Evolutionary conservation across 164 flowering plant genomes (phyloP).

Genomic region (Hamamelis virginiana): DNA sequence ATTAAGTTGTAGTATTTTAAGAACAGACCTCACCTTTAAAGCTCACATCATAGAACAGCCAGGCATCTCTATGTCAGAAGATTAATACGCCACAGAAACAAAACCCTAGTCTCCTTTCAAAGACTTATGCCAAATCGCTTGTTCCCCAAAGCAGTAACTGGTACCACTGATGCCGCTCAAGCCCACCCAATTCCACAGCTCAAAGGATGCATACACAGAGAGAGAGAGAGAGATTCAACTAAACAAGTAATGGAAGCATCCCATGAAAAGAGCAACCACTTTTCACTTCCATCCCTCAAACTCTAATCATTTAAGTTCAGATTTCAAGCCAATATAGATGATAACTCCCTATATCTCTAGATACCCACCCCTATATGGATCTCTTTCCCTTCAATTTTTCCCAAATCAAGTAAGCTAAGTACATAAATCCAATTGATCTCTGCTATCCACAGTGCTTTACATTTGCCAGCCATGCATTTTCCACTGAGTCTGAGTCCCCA

Average conservation of each 20-base stretch:
- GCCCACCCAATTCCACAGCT: slow-evolving; percentile 3
- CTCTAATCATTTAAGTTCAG: too few species aligned
- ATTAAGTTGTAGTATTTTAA: background rate
- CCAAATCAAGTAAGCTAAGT: background rate
- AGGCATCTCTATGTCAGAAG: background rate
- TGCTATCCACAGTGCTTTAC: too few species aligned
- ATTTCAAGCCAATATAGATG: too few species aligned
- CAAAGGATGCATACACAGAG: background rate
- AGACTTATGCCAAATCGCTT: background rate
- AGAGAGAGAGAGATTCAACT: background rate
- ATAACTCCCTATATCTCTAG: too few species aligned
- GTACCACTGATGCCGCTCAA: background rate
- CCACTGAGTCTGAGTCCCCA: background rate
- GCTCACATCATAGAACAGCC: background rate
- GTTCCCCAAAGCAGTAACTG: background rate
- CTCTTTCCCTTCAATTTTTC: background rate
- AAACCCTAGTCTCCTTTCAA: background rate
- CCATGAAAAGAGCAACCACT: too few species aligned
- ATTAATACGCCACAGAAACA: background rate
- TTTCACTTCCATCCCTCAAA: too few species aligned
- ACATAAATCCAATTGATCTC: background rate
- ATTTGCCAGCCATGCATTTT: background rate
- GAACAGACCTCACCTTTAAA: slow-evolving; percentile 13
- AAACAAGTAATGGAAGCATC: too few species aligned
- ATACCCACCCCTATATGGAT: too few species aligned